Evolutionary conservation across 192 early-diverging fungal genomes (phyloP), one percentile per base, ranked within the genome.

Genomic region (Cladochytrium replicatum): DNA sequence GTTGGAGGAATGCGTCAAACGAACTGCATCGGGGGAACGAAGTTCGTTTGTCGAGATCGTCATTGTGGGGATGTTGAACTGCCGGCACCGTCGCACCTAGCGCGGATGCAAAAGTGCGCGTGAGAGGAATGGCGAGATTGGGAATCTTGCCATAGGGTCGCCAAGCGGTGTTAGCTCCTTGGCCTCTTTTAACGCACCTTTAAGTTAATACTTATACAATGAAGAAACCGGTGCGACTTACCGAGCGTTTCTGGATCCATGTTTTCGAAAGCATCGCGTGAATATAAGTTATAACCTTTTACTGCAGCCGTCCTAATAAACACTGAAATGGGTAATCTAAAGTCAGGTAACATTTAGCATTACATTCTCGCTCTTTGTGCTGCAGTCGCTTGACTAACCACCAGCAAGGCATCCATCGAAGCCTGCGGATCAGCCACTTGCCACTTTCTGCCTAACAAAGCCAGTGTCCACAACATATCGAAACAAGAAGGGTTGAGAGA

Each of bases 401-500:
- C 66, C 2, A 74, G 19, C 2, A 81, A 49, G 2, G 69, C 70
- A 52, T 81, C 78, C 46, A 81, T 62, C 15, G 46, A 52, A 1
- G 73, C 66, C 17, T 47, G 39, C 3, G 72, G 55, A 48, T 81
- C 72, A 58, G 60, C 76, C 55, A 74, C n/a, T n/a, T n/a, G n/a
- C n/a, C n/a, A n/a, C 60, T 45, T 76, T 79, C 39, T 77, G 72
- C 40, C 75, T 77, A n/a, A 77, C 74, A 59, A 81, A 81, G 6
- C 76, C 78, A 41, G 57, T 67, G 48, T 81, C 78, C 8, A 81
- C 69, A n/a, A 81, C 78, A 49, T 72, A 80, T 23, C 60, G 56
- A 41, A 8, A 9, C 13, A 48, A 2, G 1, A 17, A n/a, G 43
- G 1, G 26, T 27, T 43, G 8, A 57, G 17, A 22, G n/a, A 8